Evolutionary conservation across 768 basidiomycete genomes (phyloP), one percentile per base, ranked within the genome.

Genomic region (Suillus decipiens): DNA sequence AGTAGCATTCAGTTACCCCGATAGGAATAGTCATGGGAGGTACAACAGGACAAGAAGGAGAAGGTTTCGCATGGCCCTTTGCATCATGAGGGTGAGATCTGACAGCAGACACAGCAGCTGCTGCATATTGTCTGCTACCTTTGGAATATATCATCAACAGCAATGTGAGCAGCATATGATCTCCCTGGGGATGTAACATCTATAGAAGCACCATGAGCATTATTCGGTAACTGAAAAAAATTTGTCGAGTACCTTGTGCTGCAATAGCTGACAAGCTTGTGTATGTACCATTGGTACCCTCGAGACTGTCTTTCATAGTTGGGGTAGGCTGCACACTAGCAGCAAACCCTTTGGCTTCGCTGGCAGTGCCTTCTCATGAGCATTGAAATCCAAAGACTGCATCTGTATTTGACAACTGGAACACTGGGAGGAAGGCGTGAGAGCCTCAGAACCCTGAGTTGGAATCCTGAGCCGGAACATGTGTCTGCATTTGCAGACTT

Each of bases 1-100:
- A n/a, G n/a, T n/a, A n/a, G n/a, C n/a, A n/a, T n/a, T n/a, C n/a
- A n/a, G n/a, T n/a, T n/a, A n/a, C n/a, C n/a, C n/a, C n/a, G n/a
- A n/a, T n/a, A 37, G 67, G n/a, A 22, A 60, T 34, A 28, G 75
- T 62, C 39, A 61, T 60, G 12, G 54, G 60, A 17, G 59, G 54
- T 36, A 60, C 60, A 60, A 63, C 66, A 48, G 68, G 42, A 24
- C 72, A 72, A 56, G 36, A 63, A 5, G 66, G 34, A 39, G 70
- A 73, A 47, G 67, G 70, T 57, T 42, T 75, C 10, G 56, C 15
- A 14, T 10, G 54, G 8, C 63, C 36, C 28, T 76, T 73, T 12
- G 61, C 48, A 41, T 42, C 37, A 37, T 61, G 55, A 6, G 60
- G 36, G 12, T 60, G 59, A 60, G 42, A 58, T 34, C 31, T 19